Evolutionary conservation across 2,329 filamentous ascomycete species (phyloP).

Genomic region (Pyricularia sp.): DNA sequence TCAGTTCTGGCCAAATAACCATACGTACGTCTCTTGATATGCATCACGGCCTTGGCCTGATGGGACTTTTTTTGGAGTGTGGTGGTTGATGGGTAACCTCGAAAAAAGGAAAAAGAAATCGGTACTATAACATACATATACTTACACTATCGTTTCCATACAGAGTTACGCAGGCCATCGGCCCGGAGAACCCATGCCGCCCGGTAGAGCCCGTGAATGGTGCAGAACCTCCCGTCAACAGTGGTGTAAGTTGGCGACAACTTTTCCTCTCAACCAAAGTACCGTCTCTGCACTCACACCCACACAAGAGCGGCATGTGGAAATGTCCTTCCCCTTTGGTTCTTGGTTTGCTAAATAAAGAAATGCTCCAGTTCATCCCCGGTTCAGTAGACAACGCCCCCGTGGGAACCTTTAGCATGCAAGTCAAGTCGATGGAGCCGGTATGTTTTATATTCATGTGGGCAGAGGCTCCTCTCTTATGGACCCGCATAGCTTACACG

Average conservation of each 20-base stretch:
- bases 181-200: background rate
- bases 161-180: conserved; percentile 53
- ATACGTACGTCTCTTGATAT: conserved; percentile 38
- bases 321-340: accelerated
- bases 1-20: conserved; percentile 55
- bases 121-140: background rate
- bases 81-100: background rate
- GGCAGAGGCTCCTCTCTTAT: background rate
- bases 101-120: background rate
- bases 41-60: background rate
- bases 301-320: too few relatives aligned
- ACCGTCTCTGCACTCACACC: too few relatives aligned
- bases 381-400: background rate
- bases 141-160: background rate
- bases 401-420: background rate
- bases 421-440: conserved; percentile 24
- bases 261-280: background rate
- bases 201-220: background rate
- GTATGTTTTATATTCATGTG: background rate
- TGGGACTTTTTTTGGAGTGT: background rate
- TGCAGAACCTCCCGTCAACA: background rate
- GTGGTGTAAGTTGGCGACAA: background rate
- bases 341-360: background rate
- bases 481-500: background rate
- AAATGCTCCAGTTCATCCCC: background rate